A percentile compares a stretch with the other conserved stretches of the same genome.
Conservation (phyloP, 305 asterid species). For the Fraxinus paxiana region DNA sequence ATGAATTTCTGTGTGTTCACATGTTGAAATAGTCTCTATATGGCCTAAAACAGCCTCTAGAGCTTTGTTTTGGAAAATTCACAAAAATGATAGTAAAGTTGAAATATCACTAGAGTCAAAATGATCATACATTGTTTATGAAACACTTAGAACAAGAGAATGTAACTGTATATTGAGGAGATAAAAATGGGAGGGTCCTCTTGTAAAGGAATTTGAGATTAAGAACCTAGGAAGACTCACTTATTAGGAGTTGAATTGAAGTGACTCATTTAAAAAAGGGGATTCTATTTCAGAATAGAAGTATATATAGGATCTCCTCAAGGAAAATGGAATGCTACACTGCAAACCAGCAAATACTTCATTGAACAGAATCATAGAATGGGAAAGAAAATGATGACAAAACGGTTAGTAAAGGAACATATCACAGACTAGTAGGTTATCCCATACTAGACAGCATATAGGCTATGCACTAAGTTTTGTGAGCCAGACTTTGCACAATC, state of each 20-base stretch:
- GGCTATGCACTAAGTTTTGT: background rate
- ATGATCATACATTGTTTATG: background rate
- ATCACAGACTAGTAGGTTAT: background rate
- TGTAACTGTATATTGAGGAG: background rate
- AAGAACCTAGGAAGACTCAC: background rate
- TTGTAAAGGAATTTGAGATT: background rate
- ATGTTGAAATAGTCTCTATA: background rate
- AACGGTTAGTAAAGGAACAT: background rate
- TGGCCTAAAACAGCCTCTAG: background rate
- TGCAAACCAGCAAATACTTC: background rate
- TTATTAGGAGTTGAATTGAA: background rate
- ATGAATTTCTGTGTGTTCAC: background rate
- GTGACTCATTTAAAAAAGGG: background rate
- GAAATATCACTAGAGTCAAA: background rate
- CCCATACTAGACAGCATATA: background rate
- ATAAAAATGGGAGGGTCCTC: background rate
- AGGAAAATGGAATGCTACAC: background rate
- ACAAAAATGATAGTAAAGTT: background rate
- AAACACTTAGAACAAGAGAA: background rate
- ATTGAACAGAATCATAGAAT: background rate
- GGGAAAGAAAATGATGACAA: background rate
- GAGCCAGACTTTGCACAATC: background rate
- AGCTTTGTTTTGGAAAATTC: background rate
- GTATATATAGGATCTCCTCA: background rate
- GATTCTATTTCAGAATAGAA: background rate